Evolutionary conservation across 139 green algal species (phyloP), one percentile per base, ranked within the genome.

Genomic region (Asterochloris erici): DNA sequence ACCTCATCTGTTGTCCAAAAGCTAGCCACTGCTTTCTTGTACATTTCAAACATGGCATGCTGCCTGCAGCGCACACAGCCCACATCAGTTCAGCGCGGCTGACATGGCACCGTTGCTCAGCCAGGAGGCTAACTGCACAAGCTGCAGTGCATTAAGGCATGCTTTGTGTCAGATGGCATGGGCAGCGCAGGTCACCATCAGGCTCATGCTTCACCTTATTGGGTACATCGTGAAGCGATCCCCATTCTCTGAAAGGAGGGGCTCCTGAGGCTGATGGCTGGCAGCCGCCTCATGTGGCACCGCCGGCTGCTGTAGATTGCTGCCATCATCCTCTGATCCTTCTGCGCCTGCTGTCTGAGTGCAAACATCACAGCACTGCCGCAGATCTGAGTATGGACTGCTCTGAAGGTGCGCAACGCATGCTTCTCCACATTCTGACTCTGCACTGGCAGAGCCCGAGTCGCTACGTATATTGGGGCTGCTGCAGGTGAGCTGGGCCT

Each of bases 1-100:
- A 97, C 87, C 88, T 97, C 93, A 82, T 96, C 91, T 12, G 92
- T 88, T 47, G 91, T 95, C 93, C 92, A 97, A 78, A 95, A 95
- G 77, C 83, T 90, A 15, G 91, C 91, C 68, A 92, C 82, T 64
- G 92, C 91, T 82, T 93, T 87, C 82, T 97, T 97, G 88, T 97
- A 97, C 28, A 90, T 87, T 23, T 92, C 83, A 81, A 86, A 96
- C 4, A 93, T 63, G 24, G 82, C 83, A 21, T 16, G 76, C 68
- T 62, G 79, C 21, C n/a, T 62, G 1, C 0, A 66, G 23, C 17
- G 9, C 10, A 14, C 23, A 68, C 38, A 26, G 54, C 4, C 38
- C 38, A 54, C 38, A 54, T 54, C 38, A 54, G 38, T 54, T 54
- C 38, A 54, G 38, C 38, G 6, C 38, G 38, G 38, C 38, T 10